A percentile compares a stretch with the other conserved stretches of the same genome.
These are phyloP conservation scores for Amaranthus tricolor DNA, from an alignment of 179 eudicot species.

Conservation along the genomic window DNA sequence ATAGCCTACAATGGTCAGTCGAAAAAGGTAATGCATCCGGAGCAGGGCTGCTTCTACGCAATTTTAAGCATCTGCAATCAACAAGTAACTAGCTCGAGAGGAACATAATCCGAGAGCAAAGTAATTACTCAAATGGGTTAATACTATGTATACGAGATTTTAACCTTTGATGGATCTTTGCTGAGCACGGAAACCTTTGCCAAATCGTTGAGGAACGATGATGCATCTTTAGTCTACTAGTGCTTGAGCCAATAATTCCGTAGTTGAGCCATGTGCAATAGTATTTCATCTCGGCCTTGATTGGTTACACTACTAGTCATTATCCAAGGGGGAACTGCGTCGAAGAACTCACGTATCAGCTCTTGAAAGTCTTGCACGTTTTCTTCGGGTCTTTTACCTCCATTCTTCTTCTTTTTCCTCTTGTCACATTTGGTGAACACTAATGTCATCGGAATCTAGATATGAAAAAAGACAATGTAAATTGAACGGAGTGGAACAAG, in stretches of 20 bases:
- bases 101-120: not conserved
- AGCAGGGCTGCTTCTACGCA: too few species aligned
- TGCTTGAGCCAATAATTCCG: slow-evolving; percentile 97
- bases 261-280: slow-evolving; percentile 92
- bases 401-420: slow-evolving; percentile 91
- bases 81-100: too few species aligned
- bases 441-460: slow-evolving; percentile 91
- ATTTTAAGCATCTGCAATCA: too few species aligned
- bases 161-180: slow-evolving; percentile 1
- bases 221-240: slow-evolving; percentile 21
- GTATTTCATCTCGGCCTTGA: slow-evolving; percentile 94
- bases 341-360: slow-evolving; percentile 63
- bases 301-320: slow-evolving; percentile 98
- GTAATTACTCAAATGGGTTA: not conserved
- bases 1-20: too few species aligned
- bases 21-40: too few species aligned
- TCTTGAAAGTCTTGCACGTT: slow-evolving; percentile 76
- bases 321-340: slow-evolving; percentile 90
- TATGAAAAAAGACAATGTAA: not conserved
- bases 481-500: not conserved
- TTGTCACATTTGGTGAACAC: slow-evolving; percentile 97
- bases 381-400: slow-evolving; percentile 94
- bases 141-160: not conserved
- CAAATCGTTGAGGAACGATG: not conserved
- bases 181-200: not conserved